Base-by-base conservation (phyloP, 2,329 filamentous ascomycete genomes). In the Hansfordia pulvinata region DNA sequence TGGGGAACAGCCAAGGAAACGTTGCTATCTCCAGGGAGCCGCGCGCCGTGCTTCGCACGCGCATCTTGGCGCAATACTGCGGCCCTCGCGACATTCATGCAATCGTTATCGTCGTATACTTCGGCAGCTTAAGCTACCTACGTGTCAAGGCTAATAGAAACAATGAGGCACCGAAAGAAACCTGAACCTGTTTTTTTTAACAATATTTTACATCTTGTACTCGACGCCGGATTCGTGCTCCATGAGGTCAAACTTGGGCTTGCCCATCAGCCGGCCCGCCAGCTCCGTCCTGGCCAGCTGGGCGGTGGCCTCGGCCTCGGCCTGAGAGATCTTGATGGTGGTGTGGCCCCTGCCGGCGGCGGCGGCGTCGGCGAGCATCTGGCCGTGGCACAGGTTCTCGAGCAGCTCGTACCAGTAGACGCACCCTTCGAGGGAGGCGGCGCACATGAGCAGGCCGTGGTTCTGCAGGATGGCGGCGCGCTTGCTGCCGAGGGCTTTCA, bases 241-340 rank as follows among this genome's bases (percentile, higher is more conserved):
- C 42, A 43, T 43, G 20, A 81, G 51, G 53, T 82, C 76, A 52
- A 84, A 84, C 35, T 76, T 39, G 10, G 78, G 77, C 53, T 74
- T 75, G 5, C 73, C 78, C 39, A 64, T 72, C 43, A 84, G 84
- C 60, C 68, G 83, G 0, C 78, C 78, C 1, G 69, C 73, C 18
- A 47, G 42, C 10, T 65, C 58, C 0, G 58, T 65, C 0, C 79
- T 79, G 4, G 83, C 57, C 1, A 67, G 62, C 49, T 76, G 69
- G 40, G 68, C 73, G 0, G 79, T 84, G 40, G 67, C 78, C 10
- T 46, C 54, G 2, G 79, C 78, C 44, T 85, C 77, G 27, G 72
- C 69, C 2, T 78, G 67, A 7, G 62, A 56, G 38, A 85, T 76
- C 48, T 76, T 75, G 17, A 80, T 53, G 1, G 76, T 79, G 43